Conservation (phyloP, 352 stramenopile genomes). For the Globisporangium yorkense region DNA sequence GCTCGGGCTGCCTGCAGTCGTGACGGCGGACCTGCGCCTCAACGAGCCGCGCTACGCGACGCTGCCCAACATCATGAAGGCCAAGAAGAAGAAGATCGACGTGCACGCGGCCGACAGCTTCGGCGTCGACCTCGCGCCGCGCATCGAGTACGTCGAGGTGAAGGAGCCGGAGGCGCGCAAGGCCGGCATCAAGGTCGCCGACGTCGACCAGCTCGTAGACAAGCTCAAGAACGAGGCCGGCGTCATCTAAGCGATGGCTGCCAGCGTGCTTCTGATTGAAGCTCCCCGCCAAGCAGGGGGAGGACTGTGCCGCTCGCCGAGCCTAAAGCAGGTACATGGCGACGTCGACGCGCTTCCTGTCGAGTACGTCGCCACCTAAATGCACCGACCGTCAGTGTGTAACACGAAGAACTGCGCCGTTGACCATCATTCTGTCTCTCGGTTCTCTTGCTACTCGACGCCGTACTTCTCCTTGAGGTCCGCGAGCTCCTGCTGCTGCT, state of each 20-base stretch:
- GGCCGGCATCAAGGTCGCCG: conserved; percentile 93
- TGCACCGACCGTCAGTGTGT: background rate
- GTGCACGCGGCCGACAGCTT: conserved; percentile 65
- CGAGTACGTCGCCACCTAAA: no score
- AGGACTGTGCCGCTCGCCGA: no score
- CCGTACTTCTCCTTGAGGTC: conserved; percentile 85
- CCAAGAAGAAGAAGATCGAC: conserved; percentile 92
- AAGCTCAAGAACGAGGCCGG: conserved; percentile 96
- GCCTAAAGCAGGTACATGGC: no score
- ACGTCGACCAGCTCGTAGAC: conserved; percentile 93
- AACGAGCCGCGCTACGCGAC: conserved; percentile 99
- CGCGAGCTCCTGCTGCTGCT: conserved; percentile 75
- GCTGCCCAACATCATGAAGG: conserved; percentile 99
- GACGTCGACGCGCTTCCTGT: no score
- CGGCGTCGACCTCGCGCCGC: conserved; percentile 63
- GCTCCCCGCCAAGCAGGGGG: background rate
- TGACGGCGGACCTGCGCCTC: conserved; percentile 97
- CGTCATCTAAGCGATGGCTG: conserved; percentile 74
- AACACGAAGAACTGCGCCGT: background rate
- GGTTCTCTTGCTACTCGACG: conserved; percentile 41
- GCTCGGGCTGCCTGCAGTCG: conserved; percentile 90
- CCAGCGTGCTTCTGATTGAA: background rate
- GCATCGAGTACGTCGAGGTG: conserved; percentile 79
- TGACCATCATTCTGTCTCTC: background rate
- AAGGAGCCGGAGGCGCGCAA: conserved; percentile 91